Evolutionary conservation across 805 yeast species (phyloP).

Genomic region (Yamadazyma sp.): DNA sequence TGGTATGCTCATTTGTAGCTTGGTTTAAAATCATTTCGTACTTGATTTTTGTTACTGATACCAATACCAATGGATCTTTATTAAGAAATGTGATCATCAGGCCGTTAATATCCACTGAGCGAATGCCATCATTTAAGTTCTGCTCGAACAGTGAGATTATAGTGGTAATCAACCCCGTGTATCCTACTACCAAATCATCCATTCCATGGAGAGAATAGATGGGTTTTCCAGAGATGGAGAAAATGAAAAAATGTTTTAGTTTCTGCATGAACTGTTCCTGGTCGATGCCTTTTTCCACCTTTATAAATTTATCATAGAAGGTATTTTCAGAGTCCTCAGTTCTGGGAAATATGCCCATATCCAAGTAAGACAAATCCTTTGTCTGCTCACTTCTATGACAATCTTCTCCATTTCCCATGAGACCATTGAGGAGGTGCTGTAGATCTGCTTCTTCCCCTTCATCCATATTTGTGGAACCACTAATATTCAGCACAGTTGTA

Average conservation of each 20-base stretch:
- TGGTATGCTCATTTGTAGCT: slow-evolving; percentile 18
- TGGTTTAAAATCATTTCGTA: slow-evolving; percentile 39
- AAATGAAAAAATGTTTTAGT: slow-evolving; percentile 70
- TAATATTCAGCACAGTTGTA: slow-evolving; percentile 4
- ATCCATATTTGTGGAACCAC: slow-evolving; percentile 6
- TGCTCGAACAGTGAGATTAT: slow-evolving; percentile 68
- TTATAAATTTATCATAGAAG: slow-evolving; percentile 20
- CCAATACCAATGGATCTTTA: slow-evolving; percentile 67
- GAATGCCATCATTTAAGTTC: slow-evolving; percentile 37
- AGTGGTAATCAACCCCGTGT: slow-evolving; percentile 80
- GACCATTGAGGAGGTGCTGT: slow-evolving; percentile 23
- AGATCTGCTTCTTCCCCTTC: slow-evolving; percentile 22
- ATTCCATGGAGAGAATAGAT: slow-evolving; percentile 76
- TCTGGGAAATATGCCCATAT: slow-evolving; percentile 17
- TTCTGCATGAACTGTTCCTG: slow-evolving; percentile 26
- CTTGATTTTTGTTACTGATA: slow-evolving; percentile 58
- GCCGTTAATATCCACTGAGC: slow-evolving; percentile 50
- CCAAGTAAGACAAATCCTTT: slow-evolving; percentile 10
- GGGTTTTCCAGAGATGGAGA: slow-evolving; percentile 87
- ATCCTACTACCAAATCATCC: slow-evolving; percentile 64
- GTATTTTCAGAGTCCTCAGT: slow-evolving; percentile 2
- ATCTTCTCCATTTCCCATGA: slow-evolving; percentile 18
- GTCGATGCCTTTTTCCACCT: slow-evolving; percentile 17
- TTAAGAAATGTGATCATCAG: slow-evolving; percentile 56
- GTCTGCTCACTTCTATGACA: not conserved